A percentile compares a stretch with the other conserved stretches of the same genome.
Conservation (phyloP, 2,329 filamentous ascomycete genomes). For the Grosmannia clavigera region DNA sequence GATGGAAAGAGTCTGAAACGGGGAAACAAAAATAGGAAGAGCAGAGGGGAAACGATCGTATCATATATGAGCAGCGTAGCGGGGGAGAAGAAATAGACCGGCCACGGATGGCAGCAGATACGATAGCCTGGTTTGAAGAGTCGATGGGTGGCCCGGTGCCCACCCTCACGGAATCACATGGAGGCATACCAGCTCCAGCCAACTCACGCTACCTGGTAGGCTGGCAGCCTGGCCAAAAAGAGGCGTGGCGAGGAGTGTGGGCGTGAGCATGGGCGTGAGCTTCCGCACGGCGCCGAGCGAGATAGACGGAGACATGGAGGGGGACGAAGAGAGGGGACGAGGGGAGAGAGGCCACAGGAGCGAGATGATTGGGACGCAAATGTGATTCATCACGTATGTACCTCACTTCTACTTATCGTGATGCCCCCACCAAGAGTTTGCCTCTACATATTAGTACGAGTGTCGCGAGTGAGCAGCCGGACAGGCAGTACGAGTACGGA, state of each 20-base stretch:
- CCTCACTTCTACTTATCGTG: not conserved
- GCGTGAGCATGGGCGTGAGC: not conserved
- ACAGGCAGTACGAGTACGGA: not conserved
- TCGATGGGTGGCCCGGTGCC: constrained; percentile 7
- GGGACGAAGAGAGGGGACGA: not conserved
- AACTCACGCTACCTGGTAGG: not conserved
- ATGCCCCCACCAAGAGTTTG: not conserved
- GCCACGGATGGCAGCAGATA: not conserved
- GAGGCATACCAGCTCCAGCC: not conserved
- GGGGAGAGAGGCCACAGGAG: not conserved
- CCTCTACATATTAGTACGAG: too few species aligned
- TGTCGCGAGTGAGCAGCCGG: not conserved
- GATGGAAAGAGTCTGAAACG: not conserved
- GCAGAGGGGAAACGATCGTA: not conserved
- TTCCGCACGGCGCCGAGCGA: not conserved
- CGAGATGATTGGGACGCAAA: not conserved
- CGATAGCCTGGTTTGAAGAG: not conserved
- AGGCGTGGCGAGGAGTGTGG: not conserved
- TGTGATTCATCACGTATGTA: constrained; percentile 3
- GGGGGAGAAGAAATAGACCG: not conserved
- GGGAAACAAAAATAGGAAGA: not conserved
- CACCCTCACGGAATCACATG: constrained; percentile 5
- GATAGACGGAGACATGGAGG: not conserved
- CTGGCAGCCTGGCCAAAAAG: not conserved
- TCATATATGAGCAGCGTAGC: not conserved